Evolutionary conservation across 2,329 filamentous ascomycete genomes (phyloP).

Genomic region (Coniosporium tulheliwenetii): DNA sequence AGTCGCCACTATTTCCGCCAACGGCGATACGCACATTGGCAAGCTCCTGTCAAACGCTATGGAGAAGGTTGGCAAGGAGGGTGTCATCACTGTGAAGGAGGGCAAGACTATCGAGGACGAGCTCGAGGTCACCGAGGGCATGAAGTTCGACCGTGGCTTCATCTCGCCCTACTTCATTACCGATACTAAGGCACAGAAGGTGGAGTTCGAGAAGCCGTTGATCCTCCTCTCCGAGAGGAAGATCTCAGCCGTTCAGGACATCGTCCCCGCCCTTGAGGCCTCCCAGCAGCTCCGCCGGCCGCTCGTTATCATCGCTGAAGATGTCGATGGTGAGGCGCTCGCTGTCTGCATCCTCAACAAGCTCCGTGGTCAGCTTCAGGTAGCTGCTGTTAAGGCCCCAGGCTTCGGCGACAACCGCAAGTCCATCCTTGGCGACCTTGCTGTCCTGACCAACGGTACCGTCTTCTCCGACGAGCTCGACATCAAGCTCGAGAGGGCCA

Average conservation of each 20-base stretch:
- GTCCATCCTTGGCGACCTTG: constrained; percentile 95
- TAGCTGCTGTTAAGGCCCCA: constrained; percentile 95
- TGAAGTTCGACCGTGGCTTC: constrained; percentile 98
- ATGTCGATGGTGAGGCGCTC: constrained; percentile 96
- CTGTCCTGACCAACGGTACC: constrained; percentile 86
- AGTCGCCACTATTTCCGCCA: constrained; percentile 95
- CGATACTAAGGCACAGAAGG: constrained; percentile 95
- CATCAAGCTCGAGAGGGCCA: constrained; percentile 97
- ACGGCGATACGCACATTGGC: constrained; percentile 90
- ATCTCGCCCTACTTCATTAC: constrained; percentile 99
- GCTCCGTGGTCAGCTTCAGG: constrained; percentile 97
- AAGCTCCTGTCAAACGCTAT: constrained; percentile 94
- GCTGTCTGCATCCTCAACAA: constrained; percentile 99
- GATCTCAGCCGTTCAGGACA: constrained; percentile 98
- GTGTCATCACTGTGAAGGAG: constrained; percentile 99
- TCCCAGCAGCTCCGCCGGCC: constrained; percentile 91
- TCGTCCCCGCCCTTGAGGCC: constrained; percentile 92
- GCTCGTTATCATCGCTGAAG: constrained; percentile 96
- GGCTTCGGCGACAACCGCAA: constrained; percentile 99
- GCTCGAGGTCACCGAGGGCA: constrained; percentile 97
- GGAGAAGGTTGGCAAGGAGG: constrained; percentile 99
- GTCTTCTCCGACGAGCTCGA: constrained; percentile 98
- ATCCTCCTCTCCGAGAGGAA: constrained; percentile 99
- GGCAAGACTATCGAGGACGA: constrained; percentile 97
- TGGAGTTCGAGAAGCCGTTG: constrained; percentile 98